Conservation (phyloP, 495 filamentous ascomycete species). For the Aspergillus hancockii region DNA sequence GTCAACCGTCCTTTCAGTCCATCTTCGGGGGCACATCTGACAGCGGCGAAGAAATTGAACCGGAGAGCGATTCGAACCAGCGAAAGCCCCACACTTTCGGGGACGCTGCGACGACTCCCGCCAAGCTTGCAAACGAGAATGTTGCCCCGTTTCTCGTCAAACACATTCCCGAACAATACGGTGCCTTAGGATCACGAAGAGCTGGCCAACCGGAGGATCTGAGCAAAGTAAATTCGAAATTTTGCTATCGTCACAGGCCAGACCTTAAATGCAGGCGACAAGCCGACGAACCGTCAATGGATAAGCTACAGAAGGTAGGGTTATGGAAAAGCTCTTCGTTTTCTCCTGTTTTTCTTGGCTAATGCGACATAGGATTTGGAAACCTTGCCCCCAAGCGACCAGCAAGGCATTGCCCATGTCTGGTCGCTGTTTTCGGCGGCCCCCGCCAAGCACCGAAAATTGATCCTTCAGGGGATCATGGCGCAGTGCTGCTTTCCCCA, state of each 20-base stretch:
- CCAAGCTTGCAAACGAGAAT: conserved; percentile 52
- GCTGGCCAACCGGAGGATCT: conserved; percentile 29
- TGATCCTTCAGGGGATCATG: conserved; percentile 95
- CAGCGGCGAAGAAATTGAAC: conserved; percentile 16
- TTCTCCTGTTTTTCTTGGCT: conserved; percentile 8
- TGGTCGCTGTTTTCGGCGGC: conserved; percentile 98
- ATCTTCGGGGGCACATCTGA: conserved; percentile 26
- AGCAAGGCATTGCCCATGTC: conserved; percentile 90
- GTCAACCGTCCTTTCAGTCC: conserved; percentile 20
- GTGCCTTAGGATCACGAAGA: conserved; percentile 54
- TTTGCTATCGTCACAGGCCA: conserved; percentile 93
- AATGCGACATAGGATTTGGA: conserved; percentile 66
- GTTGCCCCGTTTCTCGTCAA: conserved; percentile 82
- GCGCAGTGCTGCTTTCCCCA: conserved; percentile 97
- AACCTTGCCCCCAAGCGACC: conserved; percentile 75
- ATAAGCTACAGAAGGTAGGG: conserved; percentile 81
- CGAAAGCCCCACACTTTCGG: conserved; percentile 20
- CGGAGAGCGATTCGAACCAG: conserved; percentile 28
- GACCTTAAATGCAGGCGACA: conserved; percentile 92
- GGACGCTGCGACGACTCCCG: conserved; percentile 33
- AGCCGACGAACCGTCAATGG: conserved; percentile 94
- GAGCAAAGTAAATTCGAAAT: conserved; percentile 71
- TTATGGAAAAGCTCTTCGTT: neutral
- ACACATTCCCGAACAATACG: conserved; percentile 84
- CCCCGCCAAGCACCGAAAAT: conserved; percentile 85